A percentile compares a stretch with the other conserved stretches of the same genome.
These are phyloP conservation scores for Saprolegnia diclina DNA, from an alignment of 352 stramenopile genomes.

Conservation along the genomic window DNA sequence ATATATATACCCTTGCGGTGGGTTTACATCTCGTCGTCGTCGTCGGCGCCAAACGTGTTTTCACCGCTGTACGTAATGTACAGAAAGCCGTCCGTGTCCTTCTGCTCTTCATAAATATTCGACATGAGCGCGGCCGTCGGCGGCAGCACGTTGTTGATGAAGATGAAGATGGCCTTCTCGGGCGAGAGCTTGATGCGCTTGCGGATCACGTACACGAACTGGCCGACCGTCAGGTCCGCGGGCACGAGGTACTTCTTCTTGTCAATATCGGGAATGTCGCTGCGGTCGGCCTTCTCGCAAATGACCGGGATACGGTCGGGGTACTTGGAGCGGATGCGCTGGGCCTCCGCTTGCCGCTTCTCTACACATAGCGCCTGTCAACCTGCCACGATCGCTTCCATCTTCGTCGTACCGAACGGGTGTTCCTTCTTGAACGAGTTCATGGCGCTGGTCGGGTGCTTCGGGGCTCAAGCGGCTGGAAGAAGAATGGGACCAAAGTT, in stretches of 20 bases:
- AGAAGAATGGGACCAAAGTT: conserved; percentile 8
- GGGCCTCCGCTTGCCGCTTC: conserved; percentile 96
- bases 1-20: conserved; percentile 14
- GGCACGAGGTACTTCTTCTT: conserved; percentile 99
- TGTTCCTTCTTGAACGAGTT: conserved; percentile 91
- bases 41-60: conserved; percentile 94
- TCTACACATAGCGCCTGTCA: conserved; percentile 45
- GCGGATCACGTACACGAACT: conserved; percentile 99
- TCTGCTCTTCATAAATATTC: conserved; percentile 99
- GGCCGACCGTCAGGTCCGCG: conserved; percentile 94
- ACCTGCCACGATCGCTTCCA: not conserved
- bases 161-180: conserved; percentile 98
- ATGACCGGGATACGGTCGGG: conserved; percentile 96
- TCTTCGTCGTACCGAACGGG: conserved; percentile 59
- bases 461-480: not conserved
- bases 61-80: conserved; percentile 99
- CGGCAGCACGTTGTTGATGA: conserved; percentile 98
- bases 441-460: conserved; percentile 35
- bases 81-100: conserved; percentile 98
- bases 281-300: conserved; percentile 94
- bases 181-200: conserved; percentile 98
- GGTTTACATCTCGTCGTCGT: conserved; percentile 1
- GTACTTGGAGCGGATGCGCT: conserved; percentile 98
- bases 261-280: conserved; percentile 99
- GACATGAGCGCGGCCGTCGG: conserved; percentile 98